phyloP scores from a whole-genome alignment of 108 stramenopile genomes.

The Nitzschia sp. region DNA sequence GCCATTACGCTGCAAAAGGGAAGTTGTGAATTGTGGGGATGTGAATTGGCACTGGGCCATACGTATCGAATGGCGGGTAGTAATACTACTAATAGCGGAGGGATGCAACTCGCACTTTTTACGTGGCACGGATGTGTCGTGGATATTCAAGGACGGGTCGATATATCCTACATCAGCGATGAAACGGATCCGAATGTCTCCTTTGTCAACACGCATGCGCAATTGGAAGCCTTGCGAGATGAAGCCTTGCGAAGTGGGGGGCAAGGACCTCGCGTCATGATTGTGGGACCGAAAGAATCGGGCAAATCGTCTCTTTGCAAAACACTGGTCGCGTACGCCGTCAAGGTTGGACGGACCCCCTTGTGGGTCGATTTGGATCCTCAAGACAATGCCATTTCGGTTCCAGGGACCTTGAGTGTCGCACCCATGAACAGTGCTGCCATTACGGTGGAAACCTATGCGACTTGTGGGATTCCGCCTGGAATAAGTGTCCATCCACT shows the following conservation, averaged over 20 bases:
- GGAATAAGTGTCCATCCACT: conserved; percentile 53
- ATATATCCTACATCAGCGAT: conserved; percentile 62
- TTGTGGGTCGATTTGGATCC: conserved; percentile 84
- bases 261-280: conserved; percentile 78
- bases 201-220: conserved; percentile 90
- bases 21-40: conserved; percentile 55
- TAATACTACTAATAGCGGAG: no score
- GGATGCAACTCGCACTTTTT: conserved; percentile 80
- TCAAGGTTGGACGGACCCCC: conserved; percentile 81
- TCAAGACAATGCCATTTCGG: conserved; percentile 63
- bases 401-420: conserved; percentile 77
- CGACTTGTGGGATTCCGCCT: conserved; percentile 55
- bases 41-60: conserved; percentile 61
- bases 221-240: conserved; percentile 87
- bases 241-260: conserved; percentile 46
- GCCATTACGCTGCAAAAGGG: conserved; percentile 38
- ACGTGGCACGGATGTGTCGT: conserved; percentile 90
- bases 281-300: conserved; percentile 78
- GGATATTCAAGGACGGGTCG: conserved; percentile 44
- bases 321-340: conserved; percentile 74
- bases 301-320: conserved; percentile 80
- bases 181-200: conserved; percentile 83
- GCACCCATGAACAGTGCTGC: conserved; percentile 57
- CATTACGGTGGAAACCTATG: conserved; percentile 58
- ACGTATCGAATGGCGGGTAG: conserved; percentile 44